Base-by-base conservation (phyloP, 805 yeast genomes). In the Ogataea chonburiensis region DNA sequence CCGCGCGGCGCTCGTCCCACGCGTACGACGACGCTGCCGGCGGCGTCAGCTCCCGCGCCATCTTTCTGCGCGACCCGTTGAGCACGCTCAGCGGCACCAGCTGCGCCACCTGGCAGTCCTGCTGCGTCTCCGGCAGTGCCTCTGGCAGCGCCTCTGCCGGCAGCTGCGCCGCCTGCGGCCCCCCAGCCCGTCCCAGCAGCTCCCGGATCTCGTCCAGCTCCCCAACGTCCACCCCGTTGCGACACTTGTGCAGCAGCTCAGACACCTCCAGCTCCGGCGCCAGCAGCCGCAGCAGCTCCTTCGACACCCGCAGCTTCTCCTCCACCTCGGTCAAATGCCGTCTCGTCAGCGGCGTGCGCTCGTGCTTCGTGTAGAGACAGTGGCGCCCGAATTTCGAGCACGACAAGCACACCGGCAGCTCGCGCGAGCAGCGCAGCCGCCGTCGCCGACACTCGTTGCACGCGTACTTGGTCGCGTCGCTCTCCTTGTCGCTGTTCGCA, bases 391-490 rank as follows among this genome's bases (percentile, higher is more conserved):
- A 38, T 29, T 38, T 45, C 12, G 33, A 19, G 27, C 49, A 45
- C 16, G 40, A 30, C 7, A 23, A 23, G 24, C 49, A 45, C 15
- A 29, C 39, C 3, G 49, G 49, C 8, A 45, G 30, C 27, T 38
- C 49, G 21, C 49, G 27, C 23, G 49, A 28, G 24, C 49, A 45
- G 17, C 31, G 34, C n/a, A 39, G 26, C 15, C 36, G 32, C 18
- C 49, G 31, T 10, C 49, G 32, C 13, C 28, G 32, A 25, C 49
- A 45, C 25, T 45, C 49, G 17, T 45, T 45, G 28, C 49, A 45
- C n/a, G 45, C 40, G 27, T 31, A 20, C 21, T 31, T 30, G 9
- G 26, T 22, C 16, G 18, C 28, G 7, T 15, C 28, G 17, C n/a
- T n/a, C n/a, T 25, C 26, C n/a, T n/a, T 24, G 7, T 24, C 26